A percentile compares a stretch with the other conserved stretches of the same genome.
Conservation (phyloP, 2,329 filamentous ascomycete species). For the Pestalotiopsis fici region DNA sequence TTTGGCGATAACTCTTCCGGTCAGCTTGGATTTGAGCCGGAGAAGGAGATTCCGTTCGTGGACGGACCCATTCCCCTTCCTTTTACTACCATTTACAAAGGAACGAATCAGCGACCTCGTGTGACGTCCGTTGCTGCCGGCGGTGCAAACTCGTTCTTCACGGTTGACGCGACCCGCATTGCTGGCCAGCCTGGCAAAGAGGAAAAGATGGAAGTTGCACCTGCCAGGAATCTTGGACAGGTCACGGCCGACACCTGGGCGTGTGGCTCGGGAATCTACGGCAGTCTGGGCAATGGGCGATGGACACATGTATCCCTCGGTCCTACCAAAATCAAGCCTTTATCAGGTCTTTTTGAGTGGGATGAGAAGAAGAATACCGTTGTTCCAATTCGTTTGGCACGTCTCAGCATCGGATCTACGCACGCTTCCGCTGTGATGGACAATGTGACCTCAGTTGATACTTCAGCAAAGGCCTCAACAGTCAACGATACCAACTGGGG, state of each 20-base stretch:
- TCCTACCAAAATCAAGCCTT: slow-evolving; percentile 77
- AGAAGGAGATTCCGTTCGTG: slow-evolving; percentile 59
- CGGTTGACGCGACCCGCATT: slow-evolving; percentile 73
- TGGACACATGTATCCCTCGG: slow-evolving; percentile 85
- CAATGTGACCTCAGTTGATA: slow-evolving; percentile 71
- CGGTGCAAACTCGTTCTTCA: slow-evolving; percentile 85
- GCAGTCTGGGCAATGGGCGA: slow-evolving; percentile 78
- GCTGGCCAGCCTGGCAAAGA: slow-evolving; percentile 33
- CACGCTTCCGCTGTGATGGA: slow-evolving; percentile 83
- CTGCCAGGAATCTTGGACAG: slow-evolving; percentile 46
- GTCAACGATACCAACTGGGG: slow-evolving; percentile 84
- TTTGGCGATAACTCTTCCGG: slow-evolving; percentile 92
- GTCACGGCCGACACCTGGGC: slow-evolving; percentile 80
- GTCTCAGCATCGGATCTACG: slow-evolving; percentile 74
- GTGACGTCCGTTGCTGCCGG: slow-evolving; percentile 84
- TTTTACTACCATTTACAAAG: slow-evolving; percentile 71
- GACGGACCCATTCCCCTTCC: slow-evolving; percentile 73
- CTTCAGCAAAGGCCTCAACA: slow-evolving; percentile 43
- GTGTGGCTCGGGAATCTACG: slow-evolving; percentile 83
- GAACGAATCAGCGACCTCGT: slow-evolving; percentile 60
- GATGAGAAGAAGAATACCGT: slow-evolving; percentile 70
- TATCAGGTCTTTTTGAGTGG: slow-evolving; percentile 86
- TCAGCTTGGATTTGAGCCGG: slow-evolving; percentile 83
- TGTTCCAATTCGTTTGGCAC: slow-evolving; percentile 75
- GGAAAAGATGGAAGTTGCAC: slow-evolving; percentile 36